These are phyloP conservation scores for Lachancea lanzarotensis DNA, from an alignment of 805 yeast genomes.

Conservation along the genomic window DNA sequence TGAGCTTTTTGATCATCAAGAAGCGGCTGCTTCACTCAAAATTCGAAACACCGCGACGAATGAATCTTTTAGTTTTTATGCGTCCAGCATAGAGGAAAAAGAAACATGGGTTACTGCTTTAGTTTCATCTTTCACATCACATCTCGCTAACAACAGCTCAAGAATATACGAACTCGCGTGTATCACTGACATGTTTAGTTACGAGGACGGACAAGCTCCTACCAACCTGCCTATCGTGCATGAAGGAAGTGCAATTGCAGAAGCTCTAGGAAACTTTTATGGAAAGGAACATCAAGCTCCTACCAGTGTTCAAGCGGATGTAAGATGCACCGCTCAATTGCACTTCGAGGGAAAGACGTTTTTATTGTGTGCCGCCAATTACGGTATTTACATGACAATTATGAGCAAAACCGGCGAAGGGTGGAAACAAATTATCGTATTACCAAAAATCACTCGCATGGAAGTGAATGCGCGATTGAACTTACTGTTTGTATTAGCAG, in stretches of 20 bases:
- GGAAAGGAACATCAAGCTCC: background rate
- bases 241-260: constrained; percentile 46
- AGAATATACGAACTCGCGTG: constrained; percentile 52
- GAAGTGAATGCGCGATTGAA: constrained; percentile 43
- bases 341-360: constrained; percentile 40
- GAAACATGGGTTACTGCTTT: constrained; percentile 52
- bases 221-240: constrained; percentile 48
- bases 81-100: constrained; percentile 45
- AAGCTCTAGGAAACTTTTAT: constrained; percentile 30
- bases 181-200: constrained; percentile 58
- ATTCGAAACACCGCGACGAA: constrained; percentile 53
- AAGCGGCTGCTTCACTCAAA: constrained; percentile 35
- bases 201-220: constrained; percentile 48
- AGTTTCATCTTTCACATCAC: constrained; percentile 41
- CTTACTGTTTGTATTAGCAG: constrained; percentile 52
- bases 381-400: constrained; percentile 53
- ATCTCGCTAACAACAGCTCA: constrained; percentile 33
- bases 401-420: constrained; percentile 15
- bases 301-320: constrained; percentile 15
- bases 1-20: constrained; percentile 5
- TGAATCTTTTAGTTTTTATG: constrained; percentile 45
- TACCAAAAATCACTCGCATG: constrained; percentile 49
- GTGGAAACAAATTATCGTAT: constrained; percentile 56
- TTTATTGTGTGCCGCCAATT: constrained; percentile 51
- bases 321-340: constrained; percentile 43